phyloP scores from a whole-genome alignment of 805 yeast species.

The Ogataea neopini region DNA sequence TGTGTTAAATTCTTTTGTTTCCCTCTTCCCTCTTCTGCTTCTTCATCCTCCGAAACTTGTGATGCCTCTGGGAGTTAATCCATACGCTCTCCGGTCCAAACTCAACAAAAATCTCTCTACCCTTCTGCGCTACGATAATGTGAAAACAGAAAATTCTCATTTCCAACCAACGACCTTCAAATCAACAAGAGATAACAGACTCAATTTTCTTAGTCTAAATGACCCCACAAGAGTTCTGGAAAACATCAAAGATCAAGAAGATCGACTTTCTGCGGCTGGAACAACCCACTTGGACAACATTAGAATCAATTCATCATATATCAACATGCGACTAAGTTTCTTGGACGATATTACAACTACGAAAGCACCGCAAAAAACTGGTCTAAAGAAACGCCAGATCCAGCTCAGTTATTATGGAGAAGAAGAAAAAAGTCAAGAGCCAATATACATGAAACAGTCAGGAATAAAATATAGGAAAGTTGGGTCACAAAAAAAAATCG shows the following conservation, averaged over 20 bases:
- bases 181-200: conserved; percentile 20
- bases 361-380: not conserved
- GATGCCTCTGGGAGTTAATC: conserved; percentile 17
- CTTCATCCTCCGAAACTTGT: too few species aligned
- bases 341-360: not conserved
- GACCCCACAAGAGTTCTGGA: conserved; percentile 15
- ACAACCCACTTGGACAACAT: conserved; percentile 2
- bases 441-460: conserved; percentile 13
- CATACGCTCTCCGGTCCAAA: conserved; percentile 6
- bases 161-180: conserved; percentile 21
- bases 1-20: too few species aligned
- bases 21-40: not conserved
- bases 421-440: conserved; percentile 9
- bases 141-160: not conserved
- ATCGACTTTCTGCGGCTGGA: conserved; percentile 2
- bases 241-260: conserved; percentile 15
- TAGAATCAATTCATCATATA: conserved; percentile 2
- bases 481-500: not conserved
- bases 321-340: conserved; percentile 3
- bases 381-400: conserved; percentile 11
- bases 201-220: conserved; percentile 24
- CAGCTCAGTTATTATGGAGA: conserved; percentile 22
- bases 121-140: conserved; percentile 13
- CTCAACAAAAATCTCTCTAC: conserved; percentile 6
- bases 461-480: conserved; percentile 12